Percentiles rank a stretch among this genome's conserved stretches.
These are phyloP conservation scores for Cladosporium colombiae DNA, from an alignment of 2,329 filamentous ascomycete species.

Conservation along the genomic window DNA sequence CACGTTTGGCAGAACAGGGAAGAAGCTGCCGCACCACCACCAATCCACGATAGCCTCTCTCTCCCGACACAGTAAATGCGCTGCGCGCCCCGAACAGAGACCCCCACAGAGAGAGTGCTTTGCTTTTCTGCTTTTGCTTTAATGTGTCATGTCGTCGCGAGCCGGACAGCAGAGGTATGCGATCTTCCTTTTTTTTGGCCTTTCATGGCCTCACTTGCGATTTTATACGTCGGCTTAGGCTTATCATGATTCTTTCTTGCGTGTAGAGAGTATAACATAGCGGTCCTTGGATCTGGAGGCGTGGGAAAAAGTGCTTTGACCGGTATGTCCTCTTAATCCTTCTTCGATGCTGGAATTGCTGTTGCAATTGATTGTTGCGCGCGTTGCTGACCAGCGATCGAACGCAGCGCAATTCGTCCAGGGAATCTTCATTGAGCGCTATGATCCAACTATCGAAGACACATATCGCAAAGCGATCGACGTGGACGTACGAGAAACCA, in stretches of 20 bases:
- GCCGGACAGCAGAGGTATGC: slow-evolving; percentile 19
- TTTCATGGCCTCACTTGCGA: neutral
- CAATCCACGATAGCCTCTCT: neutral
- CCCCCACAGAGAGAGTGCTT: neutral
- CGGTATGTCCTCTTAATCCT: slow-evolving; percentile 54
- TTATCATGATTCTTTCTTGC: neutral
- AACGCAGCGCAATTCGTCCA: slow-evolving; percentile 82
- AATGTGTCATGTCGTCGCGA: slow-evolving; percentile 21
- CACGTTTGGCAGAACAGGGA: neutral
- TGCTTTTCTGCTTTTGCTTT: slow-evolving; percentile 1
- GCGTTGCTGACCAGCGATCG: slow-evolving; percentile 18
- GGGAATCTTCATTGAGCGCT: slow-evolving; percentile 86
- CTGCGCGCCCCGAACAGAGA: neutral
- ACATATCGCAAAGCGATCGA: slow-evolving; percentile 63
- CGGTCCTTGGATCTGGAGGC: slow-evolving; percentile 80
- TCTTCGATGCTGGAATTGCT: neutral
- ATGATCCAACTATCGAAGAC: slow-evolving; percentile 64
- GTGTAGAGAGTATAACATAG: slow-evolving; percentile 72
- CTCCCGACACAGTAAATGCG: neutral
- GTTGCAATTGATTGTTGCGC: neutral
- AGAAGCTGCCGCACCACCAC: neutral
- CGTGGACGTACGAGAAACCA: slow-evolving; percentile 59
- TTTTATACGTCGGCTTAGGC: neutral
- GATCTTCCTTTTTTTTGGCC: neutral
- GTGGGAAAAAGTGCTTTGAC: slow-evolving; percentile 92